Evolutionary conservation across 345 rosid species (phyloP).

Genomic region (Triadica sebifera): DNA sequence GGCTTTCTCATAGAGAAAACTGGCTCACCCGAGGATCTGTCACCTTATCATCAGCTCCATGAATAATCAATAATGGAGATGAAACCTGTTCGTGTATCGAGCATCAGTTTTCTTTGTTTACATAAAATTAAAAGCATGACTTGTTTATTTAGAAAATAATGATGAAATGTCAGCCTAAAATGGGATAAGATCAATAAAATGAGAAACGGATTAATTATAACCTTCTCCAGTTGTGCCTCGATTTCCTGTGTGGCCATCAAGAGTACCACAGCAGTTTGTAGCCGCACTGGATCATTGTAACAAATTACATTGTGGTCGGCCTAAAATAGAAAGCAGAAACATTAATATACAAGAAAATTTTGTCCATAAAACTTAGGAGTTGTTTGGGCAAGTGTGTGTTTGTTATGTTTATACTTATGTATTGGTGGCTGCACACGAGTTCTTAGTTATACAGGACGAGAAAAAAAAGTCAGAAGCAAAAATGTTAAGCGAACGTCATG

Average conservation of each 20-base stretch:
- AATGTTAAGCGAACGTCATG: not conserved
- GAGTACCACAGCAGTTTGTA: constrained; percentile 78
- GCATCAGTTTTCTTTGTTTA: constrained; percentile 9
- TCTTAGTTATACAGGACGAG: not conserved
- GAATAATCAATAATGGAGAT: constrained; percentile 82
- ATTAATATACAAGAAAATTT: no score
- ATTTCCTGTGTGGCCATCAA: constrained; percentile 68
- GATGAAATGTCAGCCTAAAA: not conserved
- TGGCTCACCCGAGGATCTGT: constrained; percentile 79
- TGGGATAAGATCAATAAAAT: not conserved
- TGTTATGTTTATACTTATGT: no score
- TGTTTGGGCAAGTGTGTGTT: not conserved
- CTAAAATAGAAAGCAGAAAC: constrained; percentile 34
- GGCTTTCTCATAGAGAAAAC: constrained; percentile 73
- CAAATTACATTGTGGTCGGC: constrained; percentile 71
- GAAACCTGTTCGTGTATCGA: constrained; percentile 49
- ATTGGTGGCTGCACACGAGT: not conserved
- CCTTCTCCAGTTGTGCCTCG: constrained; percentile 67
- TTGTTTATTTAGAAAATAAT: not conserved
- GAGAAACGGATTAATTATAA: constrained; percentile 11
- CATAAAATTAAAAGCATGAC: not conserved
- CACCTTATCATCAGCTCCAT: constrained; percentile 83
- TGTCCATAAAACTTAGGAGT: no score
- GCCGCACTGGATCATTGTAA: constrained; percentile 54
- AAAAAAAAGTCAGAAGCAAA: not conserved